Percentiles rank a stretch among this genome's conserved stretches.
phyloP scores from a whole-genome alignment of 495 filamentous ascomycete genomes.

The Penicillium parvum region DNA sequence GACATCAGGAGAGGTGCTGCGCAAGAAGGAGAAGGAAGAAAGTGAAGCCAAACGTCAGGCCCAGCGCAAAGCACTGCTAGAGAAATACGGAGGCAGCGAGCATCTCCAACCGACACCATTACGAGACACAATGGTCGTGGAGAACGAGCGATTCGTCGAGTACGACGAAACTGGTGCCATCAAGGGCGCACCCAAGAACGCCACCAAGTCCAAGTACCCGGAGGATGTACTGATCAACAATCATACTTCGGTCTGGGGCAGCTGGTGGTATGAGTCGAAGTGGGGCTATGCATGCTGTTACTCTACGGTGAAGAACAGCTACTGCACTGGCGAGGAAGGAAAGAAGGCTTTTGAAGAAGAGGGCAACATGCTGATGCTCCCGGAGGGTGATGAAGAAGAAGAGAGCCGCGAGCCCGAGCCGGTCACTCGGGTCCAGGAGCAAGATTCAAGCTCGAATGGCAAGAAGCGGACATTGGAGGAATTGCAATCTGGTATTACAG shows the following conservation, averaged over 20 bases:
- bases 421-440: conserved; percentile 24
- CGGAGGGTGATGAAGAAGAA: conserved; percentile 30
- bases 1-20: conserved; percentile 79
- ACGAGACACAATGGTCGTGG: conserved; percentile 62
- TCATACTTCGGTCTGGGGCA: conserved; percentile 90
- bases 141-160: conserved; percentile 87
- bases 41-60: conserved; percentile 61
- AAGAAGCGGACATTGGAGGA: conserved; percentile 73
- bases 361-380: conserved; percentile 50
- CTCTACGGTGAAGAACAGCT: conserved; percentile 89
- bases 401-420: conserved; percentile 24
- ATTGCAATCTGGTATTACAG: conserved; percentile 64
- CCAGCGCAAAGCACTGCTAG: conserved; percentile 66
- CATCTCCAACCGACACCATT: conserved; percentile 58
- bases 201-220: conserved; percentile 79
- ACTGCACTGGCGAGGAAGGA: conserved; percentile 89
- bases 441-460: conserved; percentile 26
- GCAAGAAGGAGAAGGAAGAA: conserved; percentile 73
- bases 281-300: conserved; percentile 99
- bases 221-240: conserved; percentile 89
- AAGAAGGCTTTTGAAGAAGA: conserved; percentile 67
- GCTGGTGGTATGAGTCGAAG: conserved; percentile 92
- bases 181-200: conserved; percentile 77
- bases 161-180: conserved; percentile 86
- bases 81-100: conserved; percentile 79